Evolutionary conservation across 345 rosid species (phyloP), one percentile per base, ranked within the genome.

Genomic region (Ceriops tagal): DNA sequence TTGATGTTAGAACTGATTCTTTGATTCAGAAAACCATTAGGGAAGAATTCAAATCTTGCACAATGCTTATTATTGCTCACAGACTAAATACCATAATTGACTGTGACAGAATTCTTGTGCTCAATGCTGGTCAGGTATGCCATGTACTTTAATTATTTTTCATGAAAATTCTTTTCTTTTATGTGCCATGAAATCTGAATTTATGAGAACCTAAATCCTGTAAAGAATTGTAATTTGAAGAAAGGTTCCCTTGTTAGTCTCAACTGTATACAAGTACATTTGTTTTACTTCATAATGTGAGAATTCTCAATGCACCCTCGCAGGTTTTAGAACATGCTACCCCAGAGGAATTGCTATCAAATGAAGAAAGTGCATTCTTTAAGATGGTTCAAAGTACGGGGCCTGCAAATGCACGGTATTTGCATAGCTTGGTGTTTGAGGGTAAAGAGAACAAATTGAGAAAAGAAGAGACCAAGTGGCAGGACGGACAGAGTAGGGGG

Each of bases 381-480:
- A 77, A 27, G 58, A 77, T 72, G 80, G 80, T 77, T 37, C 76
- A 72, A 53, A 77, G 80, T 59, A 77, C 80, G 8, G 80, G 80
- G 22, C 66, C 73, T 57, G 76, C 80, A 35, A 77, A 77, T 64
- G 80, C 76, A 34, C 70, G 64, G 53, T 77, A 77, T 65, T 58
- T 77, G 21, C 61, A 59, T 16, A 72, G 62, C 70, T 59, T 77
- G 61, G 77, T 64, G 37, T 58, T 68, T 24, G 73, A 64, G 52
- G 39, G 58, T 26, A 61, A 51, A 61, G 57, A 72, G 67, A 63
- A 62, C 15, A 70, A 62, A 53, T 49, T 28, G 16, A 53, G 56
- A 18, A 59, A 16, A 56, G 64, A 61, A 27, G 70, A 47, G 60
- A 30, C 34, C 20, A 68, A 24, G 28, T 35, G 39, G 24, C 34